Conservation (phyloP, 805 yeast genomes). For the Pichia pseudocactophila region DNA sequence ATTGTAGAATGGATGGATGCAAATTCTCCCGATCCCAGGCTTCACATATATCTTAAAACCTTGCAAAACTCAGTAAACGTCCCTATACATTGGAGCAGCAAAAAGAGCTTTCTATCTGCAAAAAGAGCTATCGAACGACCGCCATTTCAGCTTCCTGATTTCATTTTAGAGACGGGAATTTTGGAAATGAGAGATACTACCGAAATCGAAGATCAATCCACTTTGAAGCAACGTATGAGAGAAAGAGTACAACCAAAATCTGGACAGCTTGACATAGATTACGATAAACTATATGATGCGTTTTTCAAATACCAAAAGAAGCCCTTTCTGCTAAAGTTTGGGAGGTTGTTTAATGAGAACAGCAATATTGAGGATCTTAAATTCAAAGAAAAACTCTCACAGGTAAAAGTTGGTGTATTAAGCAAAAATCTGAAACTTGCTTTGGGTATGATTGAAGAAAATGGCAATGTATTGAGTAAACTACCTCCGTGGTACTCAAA, state of each 20-base stretch:
- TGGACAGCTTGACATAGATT: conserved; percentile 82
- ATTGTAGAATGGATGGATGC: conserved; percentile 77
- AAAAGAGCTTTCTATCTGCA: conserved; percentile 63
- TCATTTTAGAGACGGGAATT: conserved; percentile 76
- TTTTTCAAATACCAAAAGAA: conserved; percentile 74
- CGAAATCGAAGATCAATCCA: conserved; percentile 32
- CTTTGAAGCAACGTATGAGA: conserved; percentile 65
- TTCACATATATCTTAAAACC: conserved; percentile 57
- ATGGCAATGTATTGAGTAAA: conserved; percentile 14
- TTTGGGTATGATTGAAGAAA: conserved; percentile 36
- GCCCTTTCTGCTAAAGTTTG: conserved; percentile 60
- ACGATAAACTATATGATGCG: conserved; percentile 71
- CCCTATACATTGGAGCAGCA: conserved; percentile 78
- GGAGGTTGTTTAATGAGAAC: conserved; percentile 77
- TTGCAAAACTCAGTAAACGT: conserved; percentile 62
- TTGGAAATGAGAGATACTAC: conserved; percentile 68
- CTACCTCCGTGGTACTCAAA: conserved; percentile 76
- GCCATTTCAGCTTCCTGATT: conserved; percentile 71
- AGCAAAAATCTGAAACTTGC: conserved; percentile 42
- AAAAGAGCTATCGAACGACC: conserved; percentile 57
- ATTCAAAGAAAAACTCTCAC: conserved; percentile 16
- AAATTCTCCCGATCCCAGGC: conserved; percentile 70
- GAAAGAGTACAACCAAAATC: conserved; percentile 84
- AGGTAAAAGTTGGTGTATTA: conserved; percentile 51
- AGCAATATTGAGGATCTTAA: conserved; percentile 28